Base-by-base conservation (phyloP, 2,329 filamentous ascomycete genomes). In the Orbilia javanica region DNA sequence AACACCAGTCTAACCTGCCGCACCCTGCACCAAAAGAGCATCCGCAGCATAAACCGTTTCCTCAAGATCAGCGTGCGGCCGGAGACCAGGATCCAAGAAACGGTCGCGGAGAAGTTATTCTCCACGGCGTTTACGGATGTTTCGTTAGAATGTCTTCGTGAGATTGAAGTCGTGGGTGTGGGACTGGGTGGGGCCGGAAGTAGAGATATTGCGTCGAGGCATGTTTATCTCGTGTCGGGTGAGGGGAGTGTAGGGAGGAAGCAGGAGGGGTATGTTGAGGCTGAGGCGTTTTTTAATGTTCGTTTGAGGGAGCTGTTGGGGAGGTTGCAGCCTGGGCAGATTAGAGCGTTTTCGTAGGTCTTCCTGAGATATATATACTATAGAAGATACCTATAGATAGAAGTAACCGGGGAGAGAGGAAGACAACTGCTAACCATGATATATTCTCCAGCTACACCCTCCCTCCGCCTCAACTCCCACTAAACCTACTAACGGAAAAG, bases 1-100 rank as follows among this genome's bases (percentile, higher is more conserved):
- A 71, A 72, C 15, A 25, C 36, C 18, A 48, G 57, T 3, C 27
- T 53, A 31, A 64, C 55, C 25, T 53, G 68, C 55, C 63, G 53
- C 29, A 13, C 13, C 0, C 46, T 71, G 10, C 25, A 64, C 27
- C 22, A 44, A 53, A 55, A 50, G 42, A 53, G 55, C 31, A 36
- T 64, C 11, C 50, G 57, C 5, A 46, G 20, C 8, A 31, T 65
- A 15, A 72, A 57, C 13, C 68, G 60, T n/a, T 65, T 10, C 15
- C 48, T 72, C n/a, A 65, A 55, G 13, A 72, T 72, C 25, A 72
- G 34, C 2, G 34, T 48, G 1, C 34, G 42, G n/a, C 15, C 22
- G 11, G 20, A 15, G 2, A 11, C 25, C 1, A 29, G 36, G 0
- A 15, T 44, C 2, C 18, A 31, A 4, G 11, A 39, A 15, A 15